Evolutionary conservation across 2,329 filamentous ascomycete genomes (phyloP), one percentile per base, ranked within the genome.

Genomic region (Pseudocercospora vitis): DNA sequence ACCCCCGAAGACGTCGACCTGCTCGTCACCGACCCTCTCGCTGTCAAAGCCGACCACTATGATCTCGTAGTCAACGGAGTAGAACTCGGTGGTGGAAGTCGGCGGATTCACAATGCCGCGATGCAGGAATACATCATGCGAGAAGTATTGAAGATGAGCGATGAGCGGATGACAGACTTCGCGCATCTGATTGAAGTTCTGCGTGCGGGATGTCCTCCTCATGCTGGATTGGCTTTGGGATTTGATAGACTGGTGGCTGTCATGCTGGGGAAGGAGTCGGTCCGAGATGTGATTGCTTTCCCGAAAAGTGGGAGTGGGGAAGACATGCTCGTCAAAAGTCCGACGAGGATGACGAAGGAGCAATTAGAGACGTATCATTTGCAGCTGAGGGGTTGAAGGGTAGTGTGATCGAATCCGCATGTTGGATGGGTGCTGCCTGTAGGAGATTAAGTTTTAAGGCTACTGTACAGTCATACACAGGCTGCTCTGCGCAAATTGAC

Each of bases 31-130:
- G 79, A 91, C 33, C 92, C 94, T 0, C 77, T 90, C 0, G 73
- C 79, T 42, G 90, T 84, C 1, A 82, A 81, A 62, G 95, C 88
- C 3, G 92, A 95, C 64, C 91, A 96, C 68, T 99, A 96, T 73
- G 94, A 99, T 65, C 83, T 99, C 11, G 92, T 99, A 0, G 82
- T 97, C 63, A 99, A 99, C 68, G 94, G 94, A 3, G 84, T 96
- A 4, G 94, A 99, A 72, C 81, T 99, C 1, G 94, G 94, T 21
- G 94, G 94, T 8, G 95, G 94, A 28, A 95, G 89, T 70, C 83
- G 90, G 11, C 89, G 94, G 79, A 96, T 97, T 52, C 94, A 99
- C 72, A 81, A 87, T 37, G 86, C 89, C 0, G 78, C 82, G 0
- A 80, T 96, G 63, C 94, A 99, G 68, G 86, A 91, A 61, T 89